Percentiles rank a stretch among this genome's conserved stretches.
Evolutionary conservation across 2,329 filamentous ascomycete species (phyloP).

Genomic region (Mariannaea elegans): DNA sequence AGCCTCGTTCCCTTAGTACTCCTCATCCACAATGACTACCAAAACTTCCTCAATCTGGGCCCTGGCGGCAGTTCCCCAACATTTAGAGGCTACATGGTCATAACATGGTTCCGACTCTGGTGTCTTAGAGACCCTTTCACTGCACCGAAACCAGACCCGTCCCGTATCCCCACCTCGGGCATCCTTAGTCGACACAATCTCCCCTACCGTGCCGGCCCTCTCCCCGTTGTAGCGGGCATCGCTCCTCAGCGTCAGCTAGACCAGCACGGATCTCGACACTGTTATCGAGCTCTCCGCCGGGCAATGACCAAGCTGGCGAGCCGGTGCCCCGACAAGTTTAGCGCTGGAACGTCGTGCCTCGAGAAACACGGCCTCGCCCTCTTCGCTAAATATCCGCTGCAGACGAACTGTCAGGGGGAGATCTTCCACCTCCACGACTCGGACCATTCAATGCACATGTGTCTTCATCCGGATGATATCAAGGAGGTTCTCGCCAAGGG

Average conservation of each 20-base stretch:
- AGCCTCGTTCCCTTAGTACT: conserved; percentile 58
- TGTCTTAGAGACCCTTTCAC: conserved; percentile 75
- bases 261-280: conserved; percentile 65
- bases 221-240: conserved; percentile 77
- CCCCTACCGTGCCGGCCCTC: conserved; percentile 67
- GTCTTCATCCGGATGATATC: conserved; percentile 81
- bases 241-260: conserved; percentile 83
- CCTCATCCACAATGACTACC: conserved; percentile 75
- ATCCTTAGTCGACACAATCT: conserved; percentile 64
- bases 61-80: conserved; percentile 84
- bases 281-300: conserved; percentile 64
- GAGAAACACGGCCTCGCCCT: conserved; percentile 84
- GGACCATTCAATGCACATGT: conserved; percentile 82
- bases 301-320: conserved; percentile 62
- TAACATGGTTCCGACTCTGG: conserved; percentile 78
- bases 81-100: conserved; percentile 74
- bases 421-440: conserved; percentile 82
- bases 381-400: conserved; percentile 72
- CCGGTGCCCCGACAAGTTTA: conserved; percentile 57
- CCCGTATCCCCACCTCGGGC: conserved; percentile 63
- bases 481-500: conserved; percentile 75
- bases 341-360: conserved; percentile 76
- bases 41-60: conserved; percentile 78
- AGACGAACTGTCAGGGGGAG: conserved; percentile 80
- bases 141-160: conserved; percentile 61